Base-by-base conservation (phyloP, 1,139 yeast genomes). In the Debaryomyces udenii region DNA sequence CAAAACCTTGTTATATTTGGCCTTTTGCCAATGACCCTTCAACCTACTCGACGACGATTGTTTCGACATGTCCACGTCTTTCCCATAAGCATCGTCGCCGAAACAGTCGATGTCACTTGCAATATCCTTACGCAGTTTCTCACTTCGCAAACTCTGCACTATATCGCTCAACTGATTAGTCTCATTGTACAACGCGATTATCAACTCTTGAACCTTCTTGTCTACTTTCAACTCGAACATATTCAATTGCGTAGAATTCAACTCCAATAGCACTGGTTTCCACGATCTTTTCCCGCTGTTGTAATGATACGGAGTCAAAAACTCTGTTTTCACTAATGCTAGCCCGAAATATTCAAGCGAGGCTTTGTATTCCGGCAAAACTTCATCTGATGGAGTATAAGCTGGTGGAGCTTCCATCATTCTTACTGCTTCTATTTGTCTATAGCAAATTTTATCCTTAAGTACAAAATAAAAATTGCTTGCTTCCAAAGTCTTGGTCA, bases 191-290 rank as follows among this genome's bases (percentile, higher is more conserved):
- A 71, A 55, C 23, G 64, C 59, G 26, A 60, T 44, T 6, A 73
- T 51, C n/a, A 64, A 45, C n/a, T 57, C 57, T 14, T 44, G 43
- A n/a, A 64, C 43, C 35, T 53, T 48, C 29, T 55, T 59, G 6
- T 59, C 62, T 9, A 56, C 53, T n/a, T 56, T 53, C 15, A 72
- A 43, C 18, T 58, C 58, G 47, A 74, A 71, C 14, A 81, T 44
- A 38, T 70, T 70, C 38, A 81, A 63, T 53, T 78, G 83, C 14
- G 85, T 81, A 45, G 80, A 78, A 57, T 80, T 78, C 40, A 81
- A 59, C 46, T 76, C 82, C n/a, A 78, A 57, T 35, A 76, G 55
- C 31, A 76, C 79, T 0, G 76, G 73, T 39, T 61, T 60, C 84
- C 85, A 80, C 6, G 52, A 42, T 22, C 68, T 42, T 18, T 52